Base-by-base conservation (phyloP, 1,284 basidiomycete genomes). In the Papiliotrema nemorosa region DNA sequence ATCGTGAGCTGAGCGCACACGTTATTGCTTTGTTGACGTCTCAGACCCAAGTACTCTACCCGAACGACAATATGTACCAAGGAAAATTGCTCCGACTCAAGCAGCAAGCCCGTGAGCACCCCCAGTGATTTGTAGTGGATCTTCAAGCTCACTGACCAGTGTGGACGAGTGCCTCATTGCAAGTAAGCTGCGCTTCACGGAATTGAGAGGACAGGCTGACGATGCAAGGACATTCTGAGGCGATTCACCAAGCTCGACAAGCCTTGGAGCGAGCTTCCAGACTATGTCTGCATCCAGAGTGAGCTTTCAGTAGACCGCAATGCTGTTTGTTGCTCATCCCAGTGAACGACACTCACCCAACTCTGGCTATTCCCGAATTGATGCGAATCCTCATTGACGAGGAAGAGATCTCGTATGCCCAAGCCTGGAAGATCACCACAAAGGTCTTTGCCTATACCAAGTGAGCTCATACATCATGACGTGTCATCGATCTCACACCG, bases 371-470 rank as follows among this genome's bases (percentile, higher is more conserved):
- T 62, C 88, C 88, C n/a, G 92, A 96, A 73, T 78, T 96, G 42
- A 90, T 92, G 87, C 84, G 91, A 44, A 83, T 96, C 56, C 81
- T 80, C 31, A 70, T 79, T 48, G 78, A 94, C 64, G 91, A 96
- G 44, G 91, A 96, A 72, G 87, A 91, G 35, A 66, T 91, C n/a
- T 66, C 78, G 1, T 96, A 89, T 84, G 82, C 84, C 57, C 68
- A 76, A 12, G 90, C 92, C 1, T 96, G 92, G 92, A 75, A 80
- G 25, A 89, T 96, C 61, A 84, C 85, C 37, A 89, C 83, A 44
- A 85, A 86, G 71, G 89, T 87, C 5, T 92, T 94, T 77, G 90
- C 88, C 72, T 96, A 90, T 78, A 94, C 91, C 18, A 94, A 93
- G 61, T 64, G 36, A 54, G 61, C 26, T 13, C n/a, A n/a, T 27